Conservation (phyloP, 2,329 filamentous ascomycete genomes). For the Aspergillus aculeatus region DNA sequence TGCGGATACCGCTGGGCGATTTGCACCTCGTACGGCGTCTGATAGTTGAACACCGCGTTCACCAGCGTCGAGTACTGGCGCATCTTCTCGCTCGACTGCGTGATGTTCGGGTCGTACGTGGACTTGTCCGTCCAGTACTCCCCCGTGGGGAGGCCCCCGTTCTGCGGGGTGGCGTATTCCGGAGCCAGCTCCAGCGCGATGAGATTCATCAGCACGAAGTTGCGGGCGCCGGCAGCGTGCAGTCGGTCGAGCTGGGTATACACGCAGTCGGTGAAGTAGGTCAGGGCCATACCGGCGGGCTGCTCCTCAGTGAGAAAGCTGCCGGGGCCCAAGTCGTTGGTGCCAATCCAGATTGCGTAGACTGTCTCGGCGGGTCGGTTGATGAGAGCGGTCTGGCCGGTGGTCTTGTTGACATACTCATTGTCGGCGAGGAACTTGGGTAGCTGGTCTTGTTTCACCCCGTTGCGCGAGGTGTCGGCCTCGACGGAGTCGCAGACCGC, state of each 20-base stretch:
- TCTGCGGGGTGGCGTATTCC: conserved; percentile 58
- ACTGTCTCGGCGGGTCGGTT: conserved; percentile 60
- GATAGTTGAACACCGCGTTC: conserved; percentile 54
- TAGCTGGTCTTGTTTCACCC: conserved; percentile 62
- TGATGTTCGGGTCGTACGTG: conserved; percentile 43
- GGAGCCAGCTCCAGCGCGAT: conserved; percentile 67
- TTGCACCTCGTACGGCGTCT: conserved; percentile 48
- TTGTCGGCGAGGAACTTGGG: conserved; percentile 39
- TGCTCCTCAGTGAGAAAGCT: conserved; percentile 68
- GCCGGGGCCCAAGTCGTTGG: conserved; percentile 69
- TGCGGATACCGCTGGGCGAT: conserved; percentile 49
- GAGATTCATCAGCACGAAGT: conserved; percentile 70
- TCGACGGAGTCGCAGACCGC: conserved; percentile 67
- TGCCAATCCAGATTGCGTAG: conserved; percentile 77
- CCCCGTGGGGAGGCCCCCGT: conserved; percentile 44
- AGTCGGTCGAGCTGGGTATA: conserved; percentile 63
- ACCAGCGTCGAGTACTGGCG: conserved; percentile 50
- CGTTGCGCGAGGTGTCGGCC: conserved; percentile 59
- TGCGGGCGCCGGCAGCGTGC: conserved; percentile 65
- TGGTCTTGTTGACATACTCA: conserved; percentile 15
- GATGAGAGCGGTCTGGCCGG: conserved; percentile 34
- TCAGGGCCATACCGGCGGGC: conserved; percentile 57
- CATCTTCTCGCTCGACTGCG: conserved; percentile 53
- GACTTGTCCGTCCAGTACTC: conserved; percentile 51
- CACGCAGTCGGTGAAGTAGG: conserved; percentile 66